These are phyloP conservation scores for Fusarium kyushuense DNA, from an alignment of 2,329 filamentous ascomycete species.

Conservation along the genomic window DNA sequence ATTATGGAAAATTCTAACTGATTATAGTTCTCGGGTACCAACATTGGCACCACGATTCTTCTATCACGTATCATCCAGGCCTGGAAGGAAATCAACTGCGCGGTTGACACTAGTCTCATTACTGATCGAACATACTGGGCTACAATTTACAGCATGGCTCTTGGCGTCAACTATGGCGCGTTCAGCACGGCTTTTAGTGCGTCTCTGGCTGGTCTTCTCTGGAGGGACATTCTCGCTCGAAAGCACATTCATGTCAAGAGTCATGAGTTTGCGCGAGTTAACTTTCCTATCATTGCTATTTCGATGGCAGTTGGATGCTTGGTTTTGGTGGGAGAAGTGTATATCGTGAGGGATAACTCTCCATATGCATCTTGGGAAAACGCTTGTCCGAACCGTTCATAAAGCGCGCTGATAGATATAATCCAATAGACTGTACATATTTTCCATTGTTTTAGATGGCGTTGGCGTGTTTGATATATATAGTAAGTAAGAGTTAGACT, in stretches of 20 bases:
- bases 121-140: slow-evolving; percentile 77
- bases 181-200: slow-evolving; percentile 80
- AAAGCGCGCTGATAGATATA: not conserved
- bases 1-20: not conserved
- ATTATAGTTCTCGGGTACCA: slow-evolving; percentile 77
- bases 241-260: slow-evolving; percentile 75
- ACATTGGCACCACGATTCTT: slow-evolving; percentile 81
- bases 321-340: slow-evolving; percentile 73
- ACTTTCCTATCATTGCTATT: slow-evolving; percentile 77
- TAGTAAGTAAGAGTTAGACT: not conserved
- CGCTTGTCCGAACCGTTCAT: not conserved
- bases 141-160: slow-evolving; percentile 79
- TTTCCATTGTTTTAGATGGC: rapidly evolving
- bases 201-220: slow-evolving; percentile 77
- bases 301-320: slow-evolving; percentile 73
- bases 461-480: too few species aligned
- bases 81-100: slow-evolving; percentile 71
- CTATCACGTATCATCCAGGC: slow-evolving; percentile 76
- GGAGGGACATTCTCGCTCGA: slow-evolving; percentile 75
- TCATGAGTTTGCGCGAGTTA: slow-evolving; percentile 75
- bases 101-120: slow-evolving; percentile 60
- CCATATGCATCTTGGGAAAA: slow-evolving; percentile 23
- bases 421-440: not conserved
- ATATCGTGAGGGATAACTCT: slow-evolving; percentile 56
- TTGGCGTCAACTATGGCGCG: slow-evolving; percentile 80